These are phyloP conservation scores for Tolypocladium ovalisporum DNA, from an alignment of 2,329 filamentous ascomycete genomes.

Conservation along the genomic window DNA sequence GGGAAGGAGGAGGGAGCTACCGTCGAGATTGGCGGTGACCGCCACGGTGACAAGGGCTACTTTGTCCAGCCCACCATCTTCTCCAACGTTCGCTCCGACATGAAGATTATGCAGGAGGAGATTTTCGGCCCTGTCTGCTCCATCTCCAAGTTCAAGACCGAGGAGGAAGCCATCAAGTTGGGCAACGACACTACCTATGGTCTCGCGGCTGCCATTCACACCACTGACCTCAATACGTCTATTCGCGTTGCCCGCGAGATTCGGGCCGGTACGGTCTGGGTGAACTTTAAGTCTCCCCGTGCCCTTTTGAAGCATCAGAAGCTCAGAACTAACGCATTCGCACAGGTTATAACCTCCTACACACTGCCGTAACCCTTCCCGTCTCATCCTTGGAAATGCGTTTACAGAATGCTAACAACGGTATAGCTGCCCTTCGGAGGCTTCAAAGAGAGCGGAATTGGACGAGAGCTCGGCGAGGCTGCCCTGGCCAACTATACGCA, in stretches of 20 bases:
- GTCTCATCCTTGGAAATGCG: no score
- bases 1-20: slow-evolving; percentile 49
- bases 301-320: background rate
- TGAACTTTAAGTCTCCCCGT: slow-evolving; percentile 26
- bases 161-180: slow-evolving; percentile 65
- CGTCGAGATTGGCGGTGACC: slow-evolving; percentile 42
- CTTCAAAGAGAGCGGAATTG: slow-evolving; percentile 69
- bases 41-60: slow-evolving; percentile 67
- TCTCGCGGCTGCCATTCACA: slow-evolving; percentile 75
- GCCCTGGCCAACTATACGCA: slow-evolving; percentile 58
- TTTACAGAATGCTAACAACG: no score
- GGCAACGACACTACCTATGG: slow-evolving; percentile 73
- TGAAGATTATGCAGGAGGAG: slow-evolving; percentile 89
- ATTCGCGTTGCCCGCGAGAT: slow-evolving; percentile 67
- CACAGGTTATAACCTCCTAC: slow-evolving; percentile 54
- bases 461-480: slow-evolving; percentile 62
- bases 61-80: slow-evolving; percentile 92
- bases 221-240: slow-evolving; percentile 70
- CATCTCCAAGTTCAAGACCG: slow-evolving; percentile 76
- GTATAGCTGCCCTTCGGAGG: slow-evolving; percentile 64
- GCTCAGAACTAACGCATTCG: slow-evolving; percentile 4
- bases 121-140: slow-evolving; percentile 84
- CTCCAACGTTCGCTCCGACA: slow-evolving; percentile 66
- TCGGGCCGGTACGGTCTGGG: slow-evolving; percentile 57
- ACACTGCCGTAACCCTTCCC: no score